Evolutionary conservation across 495 filamentous ascomycete species (phyloP).

Genomic region (Trichoderma gamsii): DNA sequence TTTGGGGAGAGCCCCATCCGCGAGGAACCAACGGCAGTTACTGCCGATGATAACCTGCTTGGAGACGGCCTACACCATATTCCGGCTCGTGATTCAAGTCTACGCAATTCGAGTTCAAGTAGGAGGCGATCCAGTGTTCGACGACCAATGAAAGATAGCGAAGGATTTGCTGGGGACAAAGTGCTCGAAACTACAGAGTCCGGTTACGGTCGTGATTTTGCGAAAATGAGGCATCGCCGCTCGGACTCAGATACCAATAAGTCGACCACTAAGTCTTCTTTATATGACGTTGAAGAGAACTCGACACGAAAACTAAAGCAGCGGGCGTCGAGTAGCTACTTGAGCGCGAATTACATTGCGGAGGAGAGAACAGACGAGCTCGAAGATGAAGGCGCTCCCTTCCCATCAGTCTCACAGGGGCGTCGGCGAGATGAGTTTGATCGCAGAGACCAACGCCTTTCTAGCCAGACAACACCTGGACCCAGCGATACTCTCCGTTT

Average conservation of each 20-base stretch:
- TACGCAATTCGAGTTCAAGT: slow-evolving; percentile 48
- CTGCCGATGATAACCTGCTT: not conserved
- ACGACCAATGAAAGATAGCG: slow-evolving; percentile 36
- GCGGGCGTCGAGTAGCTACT: slow-evolving; percentile 21
- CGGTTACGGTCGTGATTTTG: not conserved
- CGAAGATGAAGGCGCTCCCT: slow-evolving; percentile 60
- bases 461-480: slow-evolving; percentile 39
- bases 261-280: not conserved
- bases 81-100: slow-evolving; percentile 61
- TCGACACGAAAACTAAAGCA: not conserved
- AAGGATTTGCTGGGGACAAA: slow-evolving; percentile 25
- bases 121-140: slow-evolving; percentile 37
- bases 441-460: slow-evolving; percentile 31
- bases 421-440: slow-evolving; percentile 42
- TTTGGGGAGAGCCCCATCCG: slow-evolving; percentile 47
- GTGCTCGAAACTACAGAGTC: slow-evolving; percentile 34
- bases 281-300: slow-evolving; percentile 2
- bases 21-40: slow-evolving; percentile 37
- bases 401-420: slow-evolving; percentile 57
- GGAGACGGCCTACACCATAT: slow-evolving; percentile 41
- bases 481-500: slow-evolving; percentile 29
- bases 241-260: not conserved
- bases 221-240: slow-evolving; percentile 23
- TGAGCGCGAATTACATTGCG: slow-evolving; percentile 21
- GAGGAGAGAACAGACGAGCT: slow-evolving; percentile 16